Base-by-base conservation (phyloP, 495 filamentous ascomycete genomes). In the Talaromyces nanjingensis region DNA sequence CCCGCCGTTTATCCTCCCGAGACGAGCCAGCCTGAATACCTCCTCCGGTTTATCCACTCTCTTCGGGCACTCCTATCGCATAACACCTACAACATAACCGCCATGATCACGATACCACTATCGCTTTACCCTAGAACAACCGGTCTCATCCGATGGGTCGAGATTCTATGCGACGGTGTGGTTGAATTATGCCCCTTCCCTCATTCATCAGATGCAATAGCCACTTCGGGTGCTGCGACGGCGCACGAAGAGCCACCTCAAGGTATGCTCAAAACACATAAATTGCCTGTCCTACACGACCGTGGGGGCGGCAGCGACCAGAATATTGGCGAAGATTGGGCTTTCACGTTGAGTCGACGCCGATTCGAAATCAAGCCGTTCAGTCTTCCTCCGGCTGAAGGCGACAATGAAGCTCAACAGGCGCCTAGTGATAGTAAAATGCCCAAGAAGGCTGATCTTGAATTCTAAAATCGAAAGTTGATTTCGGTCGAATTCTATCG, bases 181-280 rank as follows among this genome's bases (percentile, higher is more conserved):
- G 73, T 98, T 16, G 92, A 97, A 75, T 81, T 98, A 14, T 86
- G 91, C 34, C 92, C 94, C 0, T 90, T 98, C 65, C 89, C 90
- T 54, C 84, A 91, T 64, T 84, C 77, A 14, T 79, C 85, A 3
- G 82, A 85, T 47, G 76, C 86, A 12, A 78, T 81, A 57, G 80
- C 84, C 8, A 78, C 79, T 11, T 81, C 77, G 1, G 85, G 74
- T 64, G 85, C 77, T 57, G 79, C 72, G 6, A 83, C 79, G 37
- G 68, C 78, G 4, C 75, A 77, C 7, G 89, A 92, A 58, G 91
- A 96, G 60, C 85, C 87, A 39, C 87, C 91, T 3, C 93, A 97
- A 68, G 94, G 94, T 0, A 82, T 98, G 76, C 71, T 98, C 20
- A 90, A 86, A 63, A 82, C 93, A 3, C 90, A 96, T 75, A 84